A percentile compares a stretch with the other conserved stretches of the same genome.
Conservation (phyloP, 495 filamentous ascomycete genomes). For the Antarctomyces pellizariae region DNA sequence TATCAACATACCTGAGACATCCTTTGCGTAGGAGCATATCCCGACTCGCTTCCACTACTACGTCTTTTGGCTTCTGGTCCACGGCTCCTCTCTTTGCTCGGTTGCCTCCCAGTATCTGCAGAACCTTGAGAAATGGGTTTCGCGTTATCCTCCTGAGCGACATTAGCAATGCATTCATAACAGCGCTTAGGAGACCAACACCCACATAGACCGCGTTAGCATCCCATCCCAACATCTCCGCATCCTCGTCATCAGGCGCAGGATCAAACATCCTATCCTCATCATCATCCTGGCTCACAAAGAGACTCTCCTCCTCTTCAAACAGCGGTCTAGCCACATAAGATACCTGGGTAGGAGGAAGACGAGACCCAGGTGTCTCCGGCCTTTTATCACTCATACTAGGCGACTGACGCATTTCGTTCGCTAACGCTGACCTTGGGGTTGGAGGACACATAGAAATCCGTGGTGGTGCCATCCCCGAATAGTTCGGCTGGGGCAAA, state of each 20-base stretch:
- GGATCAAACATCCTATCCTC: conserved; percentile 71
- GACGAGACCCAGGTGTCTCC: conserved; percentile 5
- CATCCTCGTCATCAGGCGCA: conserved; percentile 40
- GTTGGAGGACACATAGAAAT: too few species aligned
- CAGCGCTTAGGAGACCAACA: conserved; percentile 3
- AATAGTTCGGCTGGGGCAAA: too few species aligned
- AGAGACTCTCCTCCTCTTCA: conserved; percentile 29
- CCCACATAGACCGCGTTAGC: conserved; percentile 32
- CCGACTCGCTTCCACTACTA: conserved; percentile 8
- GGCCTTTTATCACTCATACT: conserved; percentile 7
- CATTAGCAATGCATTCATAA: conserved; percentile 5
- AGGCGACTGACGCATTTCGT: conserved; percentile 9
- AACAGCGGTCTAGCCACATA: conserved; percentile 1
- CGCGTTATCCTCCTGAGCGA: conserved; percentile 10
- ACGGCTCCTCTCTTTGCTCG: not conserved
- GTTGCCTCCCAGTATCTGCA: conserved; percentile 9
- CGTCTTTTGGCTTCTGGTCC: not conserved
- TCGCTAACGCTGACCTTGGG: too few species aligned
- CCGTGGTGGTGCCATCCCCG: conserved; percentile 9
- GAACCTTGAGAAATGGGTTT: conserved; percentile 17
- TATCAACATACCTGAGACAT: conserved; percentile 27
- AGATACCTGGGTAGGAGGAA: conserved; percentile 3
- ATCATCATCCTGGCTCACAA: conserved; percentile 49
- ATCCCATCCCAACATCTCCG: conserved; percentile 66
- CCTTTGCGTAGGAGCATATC: conserved; percentile 41